These are phyloP conservation scores for Craspedostauros australis DNA, from an alignment of 108 stramenopile genomes.

Conservation along the genomic window DNA sequence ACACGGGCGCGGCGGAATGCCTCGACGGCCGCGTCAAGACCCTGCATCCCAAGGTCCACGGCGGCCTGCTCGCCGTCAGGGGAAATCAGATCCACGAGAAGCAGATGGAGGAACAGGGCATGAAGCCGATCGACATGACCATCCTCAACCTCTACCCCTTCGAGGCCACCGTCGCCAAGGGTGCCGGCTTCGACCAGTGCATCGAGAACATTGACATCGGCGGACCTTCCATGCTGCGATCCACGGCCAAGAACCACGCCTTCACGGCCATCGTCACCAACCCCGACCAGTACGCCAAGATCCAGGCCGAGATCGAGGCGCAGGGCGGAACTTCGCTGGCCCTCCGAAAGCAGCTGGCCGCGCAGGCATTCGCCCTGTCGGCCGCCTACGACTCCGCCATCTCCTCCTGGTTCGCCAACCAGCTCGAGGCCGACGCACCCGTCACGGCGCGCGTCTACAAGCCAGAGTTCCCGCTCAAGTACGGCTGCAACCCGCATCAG, in stretches of 20 bases:
- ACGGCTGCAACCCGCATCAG: constrained; percentile 98
- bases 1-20: constrained; percentile 92
- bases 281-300: constrained; percentile 83
- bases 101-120: constrained; percentile 85
- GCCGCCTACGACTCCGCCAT: constrained; percentile 93
- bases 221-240: constrained; percentile 97
- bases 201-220: constrained; percentile 99
- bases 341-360: constrained; percentile 80
- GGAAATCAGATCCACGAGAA: constrained; percentile 89
- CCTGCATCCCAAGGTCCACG: constrained; percentile 97
- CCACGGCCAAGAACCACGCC: constrained; percentile 96
- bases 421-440: constrained; percentile 38
- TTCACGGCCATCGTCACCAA: constrained; percentile 90
- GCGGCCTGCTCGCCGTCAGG: constrained; percentile 91
- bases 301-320: constrained; percentile 66
- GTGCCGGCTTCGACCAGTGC: constrained; percentile 89
- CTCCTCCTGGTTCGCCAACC: constrained; percentile 81
- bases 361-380: constrained; percentile 87
- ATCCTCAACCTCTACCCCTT: constrained; percentile 98
- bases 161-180: constrained; percentile 87
- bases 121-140: constrained; percentile 94
- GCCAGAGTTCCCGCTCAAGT: constrained; percentile 88
- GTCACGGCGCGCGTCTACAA: constrained; percentile 85
- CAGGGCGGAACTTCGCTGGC: constrained; percentile 83
- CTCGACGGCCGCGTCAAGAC: constrained; percentile 99